These are phyloP conservation scores for Pouteria campechiana DNA, from an alignment of 179 eudicot species.

Conservation along the genomic window DNA sequence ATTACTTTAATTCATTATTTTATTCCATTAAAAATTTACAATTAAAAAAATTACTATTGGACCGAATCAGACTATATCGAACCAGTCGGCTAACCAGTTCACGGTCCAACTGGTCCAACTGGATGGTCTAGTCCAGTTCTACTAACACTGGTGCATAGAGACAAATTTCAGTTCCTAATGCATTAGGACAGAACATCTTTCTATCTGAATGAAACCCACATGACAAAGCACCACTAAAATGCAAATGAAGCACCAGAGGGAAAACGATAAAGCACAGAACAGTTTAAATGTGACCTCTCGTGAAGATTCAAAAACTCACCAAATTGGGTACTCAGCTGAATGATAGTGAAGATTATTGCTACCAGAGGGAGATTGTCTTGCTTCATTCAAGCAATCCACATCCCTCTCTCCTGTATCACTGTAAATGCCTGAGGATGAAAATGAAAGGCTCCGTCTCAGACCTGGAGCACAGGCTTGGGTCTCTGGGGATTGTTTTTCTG, in stretches of 20 bases:
- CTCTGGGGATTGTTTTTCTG: too few relatives aligned
- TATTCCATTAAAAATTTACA: too few relatives aligned
- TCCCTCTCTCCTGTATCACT: constrained; percentile 20
- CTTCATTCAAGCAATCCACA: constrained; percentile 20
- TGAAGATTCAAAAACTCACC: constrained; percentile 26
- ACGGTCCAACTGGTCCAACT: too few relatives aligned
- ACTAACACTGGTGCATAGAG: too few relatives aligned
- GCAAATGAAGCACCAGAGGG: not conserved
- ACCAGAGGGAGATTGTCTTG: constrained; percentile 50
- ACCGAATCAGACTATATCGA: too few relatives aligned
- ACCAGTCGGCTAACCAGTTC: too few relatives aligned
- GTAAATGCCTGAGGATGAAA: constrained; percentile 51
- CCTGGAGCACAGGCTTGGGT: too few relatives aligned
- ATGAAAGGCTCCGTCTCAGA: constrained; percentile 76
- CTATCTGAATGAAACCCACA: constrained; percentile 3
- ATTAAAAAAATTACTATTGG: too few relatives aligned
- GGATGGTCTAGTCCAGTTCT: too few relatives aligned
- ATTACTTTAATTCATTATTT: too few relatives aligned
- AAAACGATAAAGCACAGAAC: not conserved
- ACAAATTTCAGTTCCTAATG: too few relatives aligned
- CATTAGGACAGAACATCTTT: too few relatives aligned
- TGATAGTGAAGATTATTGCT: constrained; percentile 27
- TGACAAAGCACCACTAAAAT: not conserved
- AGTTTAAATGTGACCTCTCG: not conserved
- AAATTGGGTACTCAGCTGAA: constrained; percentile 31